Evolutionary conservation across 2,329 filamentous ascomycete genomes (phyloP), one percentile per base, ranked within the genome.

Genomic region (Fusarium staphyleae): DNA sequence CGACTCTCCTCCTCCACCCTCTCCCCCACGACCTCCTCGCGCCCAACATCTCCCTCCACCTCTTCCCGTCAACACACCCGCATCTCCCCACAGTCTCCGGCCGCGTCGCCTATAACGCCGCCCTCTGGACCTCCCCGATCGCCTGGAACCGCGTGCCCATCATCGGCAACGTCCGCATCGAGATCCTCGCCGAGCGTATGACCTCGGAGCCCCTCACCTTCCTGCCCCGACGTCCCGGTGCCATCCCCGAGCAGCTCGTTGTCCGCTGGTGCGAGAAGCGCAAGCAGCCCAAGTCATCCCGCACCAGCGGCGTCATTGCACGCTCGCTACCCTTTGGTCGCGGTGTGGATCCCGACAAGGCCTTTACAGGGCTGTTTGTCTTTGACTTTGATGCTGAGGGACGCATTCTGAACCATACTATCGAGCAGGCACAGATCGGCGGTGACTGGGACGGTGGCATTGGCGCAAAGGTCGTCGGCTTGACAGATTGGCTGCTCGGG

Each of bases 381-480:
- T 99, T 99, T 72, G 91, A 96, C 62, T 99, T 99, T 71, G 95
- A 98, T 69, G 81, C 86, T 39, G 84, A 96, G 66, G 95, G 95
- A 1, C 82, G 91, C 59, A 86, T 99, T 29, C 75, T 89, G 40
- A 91, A 86, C 63, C 95, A 98, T 73, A 96, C 91, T 0, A 98
- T 99, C 67, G 95, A 99, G 75, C 90, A 96, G 75, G 89, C 90
- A 1, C 89, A 97, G 66, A 88, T 95, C 67, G 87, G 88, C 13
- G 85, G 88, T 32, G 86, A 91, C 55, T 96, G 89, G 86, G 93
- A 97, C 66, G 86, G 85, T 58, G 92, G 86, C 13, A 78, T 87
- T n/a, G 85, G 90, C 19, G 88, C 90, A 16, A 90, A 88, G 69
- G 89, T 99, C 15, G 91, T 98, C 13, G 92, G 89, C 12, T 77